A percentile compares a stretch with the other conserved stretches of the same genome.
Conservation (phyloP, 2,329 filamentous ascomycete genomes). For the Teratosphaeria gauchensis region DNA sequence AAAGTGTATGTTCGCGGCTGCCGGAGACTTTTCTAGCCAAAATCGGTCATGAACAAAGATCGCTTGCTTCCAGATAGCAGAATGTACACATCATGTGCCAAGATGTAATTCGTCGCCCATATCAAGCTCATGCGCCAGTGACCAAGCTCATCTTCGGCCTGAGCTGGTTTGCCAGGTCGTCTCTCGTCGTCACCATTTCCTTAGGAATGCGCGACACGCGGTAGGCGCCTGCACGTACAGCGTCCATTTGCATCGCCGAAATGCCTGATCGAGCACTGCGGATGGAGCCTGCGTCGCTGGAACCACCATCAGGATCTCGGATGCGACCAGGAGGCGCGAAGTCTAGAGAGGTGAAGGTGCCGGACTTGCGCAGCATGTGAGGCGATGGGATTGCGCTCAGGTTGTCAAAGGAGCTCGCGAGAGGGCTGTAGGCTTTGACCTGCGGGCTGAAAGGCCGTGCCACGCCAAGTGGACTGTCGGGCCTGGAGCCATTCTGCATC, state of each 20-base stretch:
- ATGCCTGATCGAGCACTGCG: conserved; percentile 69
- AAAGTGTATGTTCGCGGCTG: neutral
- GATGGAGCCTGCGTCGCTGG: conserved; percentile 40
- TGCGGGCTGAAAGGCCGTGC: conserved; percentile 62
- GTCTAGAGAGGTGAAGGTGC: conserved; percentile 68
- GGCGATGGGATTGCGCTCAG: conserved; percentile 79
- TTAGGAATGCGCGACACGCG: conserved; percentile 76
- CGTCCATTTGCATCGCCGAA: conserved; percentile 57
- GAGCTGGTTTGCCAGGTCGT: conserved; percentile 53
- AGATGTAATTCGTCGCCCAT: neutral
- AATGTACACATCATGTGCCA: neutral
- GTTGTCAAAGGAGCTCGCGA: conserved; percentile 79
- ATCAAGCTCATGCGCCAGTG: conserved; percentile 1
- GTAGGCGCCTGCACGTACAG: conserved; percentile 74
- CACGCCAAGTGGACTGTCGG: conserved; percentile 50
- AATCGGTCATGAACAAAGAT: neutral
- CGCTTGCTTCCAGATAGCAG: neutral
- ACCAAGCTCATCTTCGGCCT: conserved; percentile 33
- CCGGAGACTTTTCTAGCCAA: neutral
- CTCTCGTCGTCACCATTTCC: conserved; percentile 68
- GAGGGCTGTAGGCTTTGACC: conserved; percentile 64
- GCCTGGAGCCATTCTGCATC: conserved; percentile 54
- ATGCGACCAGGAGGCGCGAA: conserved; percentile 65
- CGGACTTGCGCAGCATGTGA: conserved; percentile 66
- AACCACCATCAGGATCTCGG: conserved; percentile 46